A percentile compares a stretch with the other conserved stretches of the same genome.
Evolutionary conservation across 2,329 filamentous ascomycete species (phyloP).

Genomic region (Diaporthe batatas): DNA sequence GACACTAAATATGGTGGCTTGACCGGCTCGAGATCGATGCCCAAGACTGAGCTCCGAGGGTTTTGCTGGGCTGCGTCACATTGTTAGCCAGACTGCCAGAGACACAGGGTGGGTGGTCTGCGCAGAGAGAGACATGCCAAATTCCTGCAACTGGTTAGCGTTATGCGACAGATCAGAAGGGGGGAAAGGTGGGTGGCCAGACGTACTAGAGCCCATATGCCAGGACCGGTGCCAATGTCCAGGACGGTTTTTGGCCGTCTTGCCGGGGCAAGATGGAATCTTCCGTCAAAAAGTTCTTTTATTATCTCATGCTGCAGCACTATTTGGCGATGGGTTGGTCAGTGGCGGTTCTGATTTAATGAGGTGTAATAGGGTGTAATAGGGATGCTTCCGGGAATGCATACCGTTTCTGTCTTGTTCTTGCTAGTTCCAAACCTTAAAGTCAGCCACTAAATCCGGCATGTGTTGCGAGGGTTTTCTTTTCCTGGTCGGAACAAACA

Average conservation of each 20-base stretch:
- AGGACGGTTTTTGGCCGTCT: constrained; percentile 47
- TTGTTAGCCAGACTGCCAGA: neutral
- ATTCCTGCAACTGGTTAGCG: constrained; percentile 45
- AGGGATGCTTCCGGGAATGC: constrained; percentile 22
- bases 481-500: neutral
- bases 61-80: constrained; percentile 45
- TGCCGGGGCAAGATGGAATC: constrained; percentile 48
- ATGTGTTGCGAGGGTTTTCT: neutral
- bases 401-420: constrained; percentile 50
- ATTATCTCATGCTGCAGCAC: constrained; percentile 50
- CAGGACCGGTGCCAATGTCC: constrained; percentile 50
- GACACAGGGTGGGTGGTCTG: neutral
- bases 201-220: constrained; percentile 49
- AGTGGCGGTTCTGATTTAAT: neutral
- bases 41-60: constrained; percentile 48
- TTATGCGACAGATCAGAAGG: neutral
- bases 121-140: constrained; percentile 42
- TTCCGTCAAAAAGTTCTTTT: constrained; percentile 48
- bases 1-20: constrained; percentile 46
- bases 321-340: constrained; percentile 30
- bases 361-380: neutral
- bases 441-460: constrained; percentile 37
- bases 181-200: constrained; percentile 12
- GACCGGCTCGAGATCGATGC: constrained; percentile 51
- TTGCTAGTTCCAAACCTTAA: constrained; percentile 44